phyloP scores from a whole-genome alignment of 176 grass and related monocot species.

The Canna indica region DNA sequence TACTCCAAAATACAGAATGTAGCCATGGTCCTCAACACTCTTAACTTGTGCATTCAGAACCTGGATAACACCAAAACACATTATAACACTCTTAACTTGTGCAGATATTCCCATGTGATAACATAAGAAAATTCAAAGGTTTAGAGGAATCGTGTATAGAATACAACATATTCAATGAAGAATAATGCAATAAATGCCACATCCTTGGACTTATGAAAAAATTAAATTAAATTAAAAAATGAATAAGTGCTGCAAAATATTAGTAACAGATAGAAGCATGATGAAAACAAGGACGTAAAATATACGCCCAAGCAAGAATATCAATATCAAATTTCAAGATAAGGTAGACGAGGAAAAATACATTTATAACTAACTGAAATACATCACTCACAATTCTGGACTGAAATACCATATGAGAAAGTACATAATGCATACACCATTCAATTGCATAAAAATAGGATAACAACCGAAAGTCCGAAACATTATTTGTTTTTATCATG shows the following conservation, averaged over 20 bases:
- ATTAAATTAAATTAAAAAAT: neutral
- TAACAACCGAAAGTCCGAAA: too few relatives aligned
- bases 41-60: constrained; percentile 81
- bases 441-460: too few relatives aligned
- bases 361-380: too few relatives aligned
- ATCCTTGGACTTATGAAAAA: neutral
- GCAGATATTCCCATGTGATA: neutral
- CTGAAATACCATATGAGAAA: too few relatives aligned
- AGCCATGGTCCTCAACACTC: constrained; percentile 92
- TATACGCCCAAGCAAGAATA: neutral
- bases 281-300: neutral
- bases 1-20: constrained; percentile 91
- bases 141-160: neutral
- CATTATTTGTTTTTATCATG: too few relatives aligned
- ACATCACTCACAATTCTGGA: too few relatives aligned
- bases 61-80: constrained; percentile 33
- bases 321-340: too few relatives aligned
- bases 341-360: too few relatives aligned
- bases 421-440: too few relatives aligned
- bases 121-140: neutral
- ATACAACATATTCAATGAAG: neutral
- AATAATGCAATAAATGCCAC: neutral
- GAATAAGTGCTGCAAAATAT: neutral
- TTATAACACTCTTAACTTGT: neutral
- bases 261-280: neutral